Conservation (phyloP, 495 filamentous ascomycete species). For the Durotheca rogersii region DNA sequence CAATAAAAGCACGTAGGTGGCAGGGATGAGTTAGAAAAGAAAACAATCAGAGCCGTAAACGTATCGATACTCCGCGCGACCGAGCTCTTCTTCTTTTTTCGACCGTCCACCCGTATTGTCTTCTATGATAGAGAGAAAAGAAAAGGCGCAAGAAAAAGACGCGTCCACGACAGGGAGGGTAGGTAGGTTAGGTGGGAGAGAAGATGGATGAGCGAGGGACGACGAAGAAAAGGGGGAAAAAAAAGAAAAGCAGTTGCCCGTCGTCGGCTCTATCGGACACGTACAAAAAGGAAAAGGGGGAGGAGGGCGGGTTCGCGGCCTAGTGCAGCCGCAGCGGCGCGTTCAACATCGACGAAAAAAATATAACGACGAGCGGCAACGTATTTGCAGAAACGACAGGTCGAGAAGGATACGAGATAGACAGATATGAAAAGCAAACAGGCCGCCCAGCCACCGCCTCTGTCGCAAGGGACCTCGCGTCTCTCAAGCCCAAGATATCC, state of each 20-base stretch:
- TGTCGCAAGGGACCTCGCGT: too few relatives aligned
- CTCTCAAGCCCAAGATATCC: too few relatives aligned
- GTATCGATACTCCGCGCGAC: constrained; percentile 15
- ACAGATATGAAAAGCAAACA: not conserved
- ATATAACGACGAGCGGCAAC: too few relatives aligned
- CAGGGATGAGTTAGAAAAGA: too few relatives aligned
- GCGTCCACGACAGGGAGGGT: too few relatives aligned
- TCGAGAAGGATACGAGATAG: constrained; percentile 2
- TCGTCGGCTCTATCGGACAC: constrained; percentile 19
- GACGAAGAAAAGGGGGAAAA: not conserved
- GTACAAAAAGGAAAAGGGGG: too few relatives aligned
- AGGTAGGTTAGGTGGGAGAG: not conserved
- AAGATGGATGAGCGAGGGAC: too few relatives aligned
- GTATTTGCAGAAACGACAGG: constrained; percentile 29
- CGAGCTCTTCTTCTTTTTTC: constrained; percentile 21
- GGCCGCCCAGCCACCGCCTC: too few relatives aligned
- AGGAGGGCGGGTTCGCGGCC: too few relatives aligned
- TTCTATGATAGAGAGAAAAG: constrained; percentile 6
- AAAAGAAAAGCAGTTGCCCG: constrained; percentile 23
- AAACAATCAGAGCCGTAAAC: not conserved
- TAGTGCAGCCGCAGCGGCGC: too few relatives aligned
- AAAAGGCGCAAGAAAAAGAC: not conserved
- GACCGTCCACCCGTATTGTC: constrained; percentile 18
- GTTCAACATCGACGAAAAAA: too few relatives aligned
- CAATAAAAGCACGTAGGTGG: too few relatives aligned